Percentiles rank a stretch among this genome's conserved stretches.
These are phyloP conservation scores for Fraxinus baroniana DNA, from an alignment of 305 asterid species.

Conservation along the genomic window DNA sequence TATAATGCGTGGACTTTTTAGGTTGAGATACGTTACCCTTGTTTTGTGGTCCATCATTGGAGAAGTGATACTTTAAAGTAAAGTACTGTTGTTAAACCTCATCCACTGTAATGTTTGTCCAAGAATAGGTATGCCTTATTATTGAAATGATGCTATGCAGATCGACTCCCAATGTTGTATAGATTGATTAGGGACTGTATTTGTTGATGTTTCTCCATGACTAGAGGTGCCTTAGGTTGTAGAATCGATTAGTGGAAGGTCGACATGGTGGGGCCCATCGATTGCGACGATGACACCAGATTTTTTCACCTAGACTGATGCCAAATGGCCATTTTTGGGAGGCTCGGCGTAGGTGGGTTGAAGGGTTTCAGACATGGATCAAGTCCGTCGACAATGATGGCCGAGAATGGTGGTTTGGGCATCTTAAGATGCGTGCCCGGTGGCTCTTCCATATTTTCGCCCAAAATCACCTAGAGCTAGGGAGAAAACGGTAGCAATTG, in stretches of 20 bases:
- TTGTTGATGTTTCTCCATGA: neutral
- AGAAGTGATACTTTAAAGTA: too few species aligned
- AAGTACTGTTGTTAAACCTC: neutral
- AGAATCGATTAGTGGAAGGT: neutral
- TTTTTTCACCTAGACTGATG: neutral
- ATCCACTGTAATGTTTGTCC: neutral
- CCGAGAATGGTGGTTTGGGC: neutral
- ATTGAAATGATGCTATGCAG: neutral
- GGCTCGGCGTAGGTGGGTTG: neutral
- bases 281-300: neutral
- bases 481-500: neutral
- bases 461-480: neutral
- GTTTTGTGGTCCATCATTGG: neutral
- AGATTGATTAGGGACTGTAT: neutral
- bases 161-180: too few species aligned
- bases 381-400: neutral
- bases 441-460: neutral
- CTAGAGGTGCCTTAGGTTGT: neutral
- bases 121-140: neutral
- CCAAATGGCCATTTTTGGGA: neutral
- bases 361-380: neutral
- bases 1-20: neutral
- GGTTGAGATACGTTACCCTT: neutral
- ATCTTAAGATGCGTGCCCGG: neutral
- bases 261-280: neutral